Base-by-base conservation (phyloP, 495 filamentous ascomycete species). In the Hypoxylon crocopeplum region DNA sequence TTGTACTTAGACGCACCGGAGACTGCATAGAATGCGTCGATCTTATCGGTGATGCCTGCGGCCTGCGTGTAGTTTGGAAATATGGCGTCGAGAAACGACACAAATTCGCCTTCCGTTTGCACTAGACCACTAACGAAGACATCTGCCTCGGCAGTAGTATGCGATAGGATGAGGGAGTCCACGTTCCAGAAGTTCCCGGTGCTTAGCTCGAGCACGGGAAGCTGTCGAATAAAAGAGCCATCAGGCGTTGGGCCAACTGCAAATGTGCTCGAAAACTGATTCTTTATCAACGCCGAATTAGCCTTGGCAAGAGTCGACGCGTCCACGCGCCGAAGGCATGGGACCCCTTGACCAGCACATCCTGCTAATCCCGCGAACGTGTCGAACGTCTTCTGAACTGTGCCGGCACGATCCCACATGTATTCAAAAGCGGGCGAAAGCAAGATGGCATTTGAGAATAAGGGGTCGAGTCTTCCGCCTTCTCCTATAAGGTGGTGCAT, bases 401-500 rank as follows among this genome's bases (percentile, higher is more conserved):
- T 27, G 11, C 72, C 75, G 19, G 65, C 63, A 20, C 75, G 72
- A 48, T 79, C 76, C 53, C 74, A 80, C 22, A 69, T 58, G 3
- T 67, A 62, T 40, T 73, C 71, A 39, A 77, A 84, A 10, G 77
- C 79, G 4, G 82, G 79, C 12, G 78, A 78, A 54, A 77, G 77
- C 29, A 82, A 41, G 22, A 80, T 75, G 22, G 73, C 79, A 47
- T 68, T 70, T 1, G 58, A 64, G 62, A 83, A 83, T 1, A 80
- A 62, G 0, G 79, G 81, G 44, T 79, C 69, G 8, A 77, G 72
- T 12, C 69, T 70, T 2, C 81, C 80, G 21, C 83, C 82, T 49
- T 79, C 77, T 0, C 82, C 81, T 2, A 84, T 86, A 46, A 89
- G 77, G 54, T 89, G 87, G 59, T 89, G 86, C 69, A 89, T 73